These are phyloP conservation scores for Ajuga chamaepitys DNA, from an alignment of 257 asterid genomes.

Conservation along the genomic window DNA sequence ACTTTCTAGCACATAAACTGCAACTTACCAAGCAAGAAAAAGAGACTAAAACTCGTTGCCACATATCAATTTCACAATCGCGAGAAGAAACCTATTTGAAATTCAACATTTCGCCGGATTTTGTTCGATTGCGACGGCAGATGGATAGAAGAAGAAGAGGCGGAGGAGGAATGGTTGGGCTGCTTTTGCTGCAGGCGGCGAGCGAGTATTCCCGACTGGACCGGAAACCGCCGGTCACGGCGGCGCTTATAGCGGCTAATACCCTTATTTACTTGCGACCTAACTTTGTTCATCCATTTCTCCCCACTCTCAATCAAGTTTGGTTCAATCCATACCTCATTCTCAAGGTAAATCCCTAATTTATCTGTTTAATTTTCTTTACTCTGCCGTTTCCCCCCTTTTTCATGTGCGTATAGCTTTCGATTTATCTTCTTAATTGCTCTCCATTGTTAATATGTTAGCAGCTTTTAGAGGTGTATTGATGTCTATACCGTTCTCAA, in stretches of 20 bases:
- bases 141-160: constrained; percentile 50
- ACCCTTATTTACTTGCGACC: constrained; percentile 72
- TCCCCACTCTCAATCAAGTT: constrained; percentile 65
- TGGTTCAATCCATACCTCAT: constrained; percentile 87
- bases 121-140: too few species aligned
- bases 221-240: constrained; percentile 84
- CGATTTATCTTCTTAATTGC: too few species aligned
- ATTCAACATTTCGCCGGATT: too few species aligned
- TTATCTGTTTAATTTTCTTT: too few species aligned
- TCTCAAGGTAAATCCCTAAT: constrained; percentile 45
- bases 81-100: not conserved
- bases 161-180: constrained; percentile 61
- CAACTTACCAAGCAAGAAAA: constrained; percentile 6
- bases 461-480: too few species aligned
- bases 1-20: not conserved
- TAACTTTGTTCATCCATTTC: constrained; percentile 29
- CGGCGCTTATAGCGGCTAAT: constrained; percentile 71
- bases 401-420: too few species aligned
- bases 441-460: too few species aligned
- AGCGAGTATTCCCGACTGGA: constrained; percentile 58
- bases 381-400: too few species aligned
- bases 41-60: not conserved
- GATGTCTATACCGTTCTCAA: too few species aligned
- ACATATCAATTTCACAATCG: not conserved
- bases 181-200: constrained; percentile 61